Evolutionary conservation across 345 rosid genomes (phyloP).

Genomic region (Melaleuca quinquenervia): DNA sequence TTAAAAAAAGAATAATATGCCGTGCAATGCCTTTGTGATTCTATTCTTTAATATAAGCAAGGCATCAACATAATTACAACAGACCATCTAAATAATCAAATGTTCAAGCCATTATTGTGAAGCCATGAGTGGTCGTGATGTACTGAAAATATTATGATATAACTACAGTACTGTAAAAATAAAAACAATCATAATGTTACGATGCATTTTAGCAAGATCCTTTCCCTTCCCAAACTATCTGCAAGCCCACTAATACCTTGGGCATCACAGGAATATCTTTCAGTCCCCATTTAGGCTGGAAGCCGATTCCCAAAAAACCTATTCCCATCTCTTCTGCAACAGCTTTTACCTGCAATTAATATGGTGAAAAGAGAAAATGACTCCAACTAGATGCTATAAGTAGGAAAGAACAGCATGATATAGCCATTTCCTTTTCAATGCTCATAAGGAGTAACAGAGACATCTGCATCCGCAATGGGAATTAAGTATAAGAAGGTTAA

Average conservation of each 20-base stretch:
- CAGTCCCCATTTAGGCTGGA: conserved; percentile 89
- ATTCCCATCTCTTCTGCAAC: conserved; percentile 99
- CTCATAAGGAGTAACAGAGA: neutral
- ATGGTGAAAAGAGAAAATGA: neutral
- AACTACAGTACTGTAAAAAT: neutral
- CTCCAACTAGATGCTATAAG: neutral
- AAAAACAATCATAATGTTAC: neutral
- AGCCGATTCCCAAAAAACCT: conserved; percentile 96
- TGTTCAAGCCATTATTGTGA: neutral
- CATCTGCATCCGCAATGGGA: neutral
- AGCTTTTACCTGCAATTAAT: conserved; percentile 69
- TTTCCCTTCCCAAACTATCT: neutral
- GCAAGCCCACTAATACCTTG: conserved; percentile 40
- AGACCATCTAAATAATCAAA: neutral
- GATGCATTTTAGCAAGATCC: neutral
- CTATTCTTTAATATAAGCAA: neutral
- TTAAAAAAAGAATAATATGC: neutral
- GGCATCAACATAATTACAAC: neutral
- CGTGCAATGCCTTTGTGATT: neutral
- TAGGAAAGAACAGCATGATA: neutral
- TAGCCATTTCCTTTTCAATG: neutral
- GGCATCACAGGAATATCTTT: conserved; percentile 97
- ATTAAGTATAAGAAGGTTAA: neutral
- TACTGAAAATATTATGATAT: neutral
- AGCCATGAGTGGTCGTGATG: neutral